Conservation (phyloP, 345 rosid species). For the Pistacia integerrima region DNA sequence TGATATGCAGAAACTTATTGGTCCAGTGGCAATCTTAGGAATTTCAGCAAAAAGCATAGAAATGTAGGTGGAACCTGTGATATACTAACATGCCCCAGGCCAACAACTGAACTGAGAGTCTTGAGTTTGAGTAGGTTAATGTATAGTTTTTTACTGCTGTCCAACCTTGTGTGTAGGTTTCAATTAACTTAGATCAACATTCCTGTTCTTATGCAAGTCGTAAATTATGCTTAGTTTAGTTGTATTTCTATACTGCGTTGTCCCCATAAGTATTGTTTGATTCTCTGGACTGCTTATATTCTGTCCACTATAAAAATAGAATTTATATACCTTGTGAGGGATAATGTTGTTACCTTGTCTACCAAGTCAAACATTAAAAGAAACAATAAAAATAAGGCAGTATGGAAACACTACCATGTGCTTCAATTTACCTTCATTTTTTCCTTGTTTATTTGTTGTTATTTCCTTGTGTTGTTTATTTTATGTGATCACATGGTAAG, state of each 20-base stretch:
- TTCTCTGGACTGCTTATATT: neutral
- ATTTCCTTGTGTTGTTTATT: neutral
- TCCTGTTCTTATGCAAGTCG: neutral
- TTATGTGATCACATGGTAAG: neutral
- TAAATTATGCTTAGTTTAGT: neutral
- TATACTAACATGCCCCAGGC: neutral
- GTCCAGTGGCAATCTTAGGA: slow-evolving; percentile 1
- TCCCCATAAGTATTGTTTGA: neutral
- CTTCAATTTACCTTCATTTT: neutral
- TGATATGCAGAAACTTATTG: slow-evolving; percentile 14
- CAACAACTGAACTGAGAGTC: neutral
- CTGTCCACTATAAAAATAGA: neutral
- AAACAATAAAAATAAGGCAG: neutral
- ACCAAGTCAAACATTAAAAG: neutral
- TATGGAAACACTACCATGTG: slow-evolving; percentile 18
- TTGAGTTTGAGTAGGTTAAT: neutral
- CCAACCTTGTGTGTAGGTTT: neutral
- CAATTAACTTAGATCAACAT: neutral
- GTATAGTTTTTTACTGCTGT: neutral
- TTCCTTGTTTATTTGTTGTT: slow-evolving; percentile 4
- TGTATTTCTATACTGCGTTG: neutral
- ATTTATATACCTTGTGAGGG: neutral
- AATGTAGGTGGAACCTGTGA: neutral
- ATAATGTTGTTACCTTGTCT: slow-evolving; percentile 10
- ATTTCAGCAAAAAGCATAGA: neutral